Evolutionary conservation across 345 rosid genomes (phyloP).

Genomic region (Bruguiera gymnorhiza): DNA sequence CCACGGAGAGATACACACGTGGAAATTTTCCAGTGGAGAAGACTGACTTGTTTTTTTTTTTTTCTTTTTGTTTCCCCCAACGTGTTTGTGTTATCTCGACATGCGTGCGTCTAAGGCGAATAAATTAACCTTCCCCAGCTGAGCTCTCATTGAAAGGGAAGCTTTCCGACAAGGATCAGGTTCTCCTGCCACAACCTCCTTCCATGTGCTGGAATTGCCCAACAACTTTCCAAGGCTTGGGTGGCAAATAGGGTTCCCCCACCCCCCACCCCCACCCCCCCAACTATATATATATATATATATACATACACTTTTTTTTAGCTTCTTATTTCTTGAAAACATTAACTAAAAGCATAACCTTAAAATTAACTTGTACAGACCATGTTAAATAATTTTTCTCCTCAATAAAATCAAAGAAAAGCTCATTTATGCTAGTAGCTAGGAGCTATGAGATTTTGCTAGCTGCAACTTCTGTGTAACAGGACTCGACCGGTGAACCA

Average conservation of each 20-base stretch:
- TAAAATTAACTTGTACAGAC: background rate
- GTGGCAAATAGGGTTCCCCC: background rate
- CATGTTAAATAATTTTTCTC: background rate
- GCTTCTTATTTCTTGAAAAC: too few species aligned
- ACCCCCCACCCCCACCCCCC: too few species aligned
- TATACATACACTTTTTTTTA: background rate
- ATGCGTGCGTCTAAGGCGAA: slow-evolving; percentile 10
- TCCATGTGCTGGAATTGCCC: slow-evolving; percentile 36
- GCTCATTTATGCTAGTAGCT: too few species aligned
- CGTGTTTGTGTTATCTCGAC: slow-evolving; percentile 24
- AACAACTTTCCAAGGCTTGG: background rate
- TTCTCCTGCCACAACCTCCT: slow-evolving; percentile 16
- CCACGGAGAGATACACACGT: background rate
- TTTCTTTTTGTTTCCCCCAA: background rate
- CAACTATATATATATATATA: too few species aligned
- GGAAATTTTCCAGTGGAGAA: slow-evolving; percentile 10
- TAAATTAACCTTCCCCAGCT: slow-evolving; percentile 10
- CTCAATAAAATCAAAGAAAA: too few species aligned
- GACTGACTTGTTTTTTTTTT: background rate
- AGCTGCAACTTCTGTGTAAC: too few species aligned
- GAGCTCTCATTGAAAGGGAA: slow-evolving; percentile 21
- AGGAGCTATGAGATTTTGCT: too few species aligned
- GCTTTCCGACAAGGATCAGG: slow-evolving; percentile 61
- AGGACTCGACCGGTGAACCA: too few species aligned
- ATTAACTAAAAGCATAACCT: too few species aligned